phyloP scores from a whole-genome alignment of 192 early-diverging fungal genomes.

The Mortierella claussenii region DNA sequence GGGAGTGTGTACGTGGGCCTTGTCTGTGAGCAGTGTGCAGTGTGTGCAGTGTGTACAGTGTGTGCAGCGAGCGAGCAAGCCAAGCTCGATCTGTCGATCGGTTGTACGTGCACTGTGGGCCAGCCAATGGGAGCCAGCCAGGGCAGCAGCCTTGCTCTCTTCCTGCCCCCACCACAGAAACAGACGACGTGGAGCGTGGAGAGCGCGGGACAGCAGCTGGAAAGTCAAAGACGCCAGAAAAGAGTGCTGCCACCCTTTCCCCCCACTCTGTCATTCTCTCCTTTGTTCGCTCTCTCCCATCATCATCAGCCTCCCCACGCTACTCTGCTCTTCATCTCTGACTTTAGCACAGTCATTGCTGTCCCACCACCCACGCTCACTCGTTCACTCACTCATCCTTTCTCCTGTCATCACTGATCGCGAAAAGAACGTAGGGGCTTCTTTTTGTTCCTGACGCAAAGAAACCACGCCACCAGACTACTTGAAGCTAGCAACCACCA shows the following conservation, averaged over 20 bases:
- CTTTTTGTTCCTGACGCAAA: background rate
- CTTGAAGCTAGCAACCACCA: background rate
- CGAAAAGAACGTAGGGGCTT: background rate
- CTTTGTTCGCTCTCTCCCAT: background rate
- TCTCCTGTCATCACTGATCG: background rate
- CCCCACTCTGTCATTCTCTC: too few relatives aligned
- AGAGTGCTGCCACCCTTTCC: too few relatives aligned
- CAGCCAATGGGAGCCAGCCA: constrained; percentile 31
- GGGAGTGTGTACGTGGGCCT: too few relatives aligned
- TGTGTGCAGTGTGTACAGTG: too few relatives aligned
- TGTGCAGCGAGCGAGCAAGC: background rate
- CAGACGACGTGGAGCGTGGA: constrained; percentile 14
- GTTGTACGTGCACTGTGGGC: constrained; percentile 1
- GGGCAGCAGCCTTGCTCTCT: constrained; percentile 9
- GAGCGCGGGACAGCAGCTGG: background rate
- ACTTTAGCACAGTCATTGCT: too few relatives aligned
- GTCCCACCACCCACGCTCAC: too few relatives aligned
- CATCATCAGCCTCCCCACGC: too few relatives aligned
- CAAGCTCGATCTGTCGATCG: background rate
- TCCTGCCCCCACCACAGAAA: background rate
- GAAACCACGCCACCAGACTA: background rate
- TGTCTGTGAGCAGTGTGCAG: too few relatives aligned
- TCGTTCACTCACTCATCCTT: background rate
- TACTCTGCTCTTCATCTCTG: too few relatives aligned
- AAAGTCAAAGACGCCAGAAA: background rate